A percentile compares a stretch with the other conserved stretches of the same genome.
phyloP scores from a whole-genome alignment of 495 filamentous ascomycete genomes.

The Daldinia bambusicola region DNA sequence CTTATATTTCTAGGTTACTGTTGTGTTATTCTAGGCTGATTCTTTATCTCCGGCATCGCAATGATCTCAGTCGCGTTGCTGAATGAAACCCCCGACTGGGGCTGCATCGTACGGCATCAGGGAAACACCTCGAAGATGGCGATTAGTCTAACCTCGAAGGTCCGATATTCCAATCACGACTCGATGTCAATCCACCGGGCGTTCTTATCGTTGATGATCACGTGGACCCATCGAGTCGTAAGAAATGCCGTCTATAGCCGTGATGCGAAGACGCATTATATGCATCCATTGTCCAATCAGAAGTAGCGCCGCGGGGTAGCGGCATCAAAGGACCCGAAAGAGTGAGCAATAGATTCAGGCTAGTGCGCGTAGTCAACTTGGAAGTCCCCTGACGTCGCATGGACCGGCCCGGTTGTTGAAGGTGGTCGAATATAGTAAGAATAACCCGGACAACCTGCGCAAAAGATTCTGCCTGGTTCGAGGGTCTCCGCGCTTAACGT shows the following conservation, averaged over 20 bases:
- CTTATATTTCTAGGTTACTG: constrained; percentile 20
- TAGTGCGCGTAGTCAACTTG: constrained; percentile 37
- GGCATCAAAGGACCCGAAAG: constrained; percentile 32
- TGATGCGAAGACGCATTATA: constrained; percentile 14
- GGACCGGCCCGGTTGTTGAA: constrained; percentile 23
- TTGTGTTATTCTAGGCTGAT: constrained; percentile 10
- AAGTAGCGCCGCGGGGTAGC: constrained; percentile 24
- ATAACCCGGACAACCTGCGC: constrained; percentile 19
- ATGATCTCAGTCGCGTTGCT: constrained; percentile 20
- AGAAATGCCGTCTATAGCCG: constrained; percentile 47
- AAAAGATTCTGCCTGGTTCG: constrained; percentile 20
- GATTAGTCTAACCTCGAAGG: constrained; percentile 32
- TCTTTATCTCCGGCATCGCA: constrained; percentile 51
- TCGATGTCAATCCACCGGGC: constrained; percentile 42
- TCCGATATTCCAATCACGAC: constrained; percentile 46
- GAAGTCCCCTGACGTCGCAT: constrained; percentile 14
- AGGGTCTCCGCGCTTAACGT: constrained; percentile 30
- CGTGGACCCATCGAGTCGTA: constrained; percentile 36
- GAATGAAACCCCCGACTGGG: constrained; percentile 32
- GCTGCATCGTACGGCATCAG: constrained; percentile 31
- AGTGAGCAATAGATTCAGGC: constrained; percentile 25
- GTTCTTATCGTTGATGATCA: constrained; percentile 47
- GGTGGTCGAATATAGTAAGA: constrained; percentile 37
- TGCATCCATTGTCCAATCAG: constrained; percentile 47
- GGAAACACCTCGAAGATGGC: constrained; percentile 27